Evolutionary conservation across 345 rosid species (phyloP), one percentile per base, ranked within the genome.

Genomic region (Eucalyptus marginata): DNA sequence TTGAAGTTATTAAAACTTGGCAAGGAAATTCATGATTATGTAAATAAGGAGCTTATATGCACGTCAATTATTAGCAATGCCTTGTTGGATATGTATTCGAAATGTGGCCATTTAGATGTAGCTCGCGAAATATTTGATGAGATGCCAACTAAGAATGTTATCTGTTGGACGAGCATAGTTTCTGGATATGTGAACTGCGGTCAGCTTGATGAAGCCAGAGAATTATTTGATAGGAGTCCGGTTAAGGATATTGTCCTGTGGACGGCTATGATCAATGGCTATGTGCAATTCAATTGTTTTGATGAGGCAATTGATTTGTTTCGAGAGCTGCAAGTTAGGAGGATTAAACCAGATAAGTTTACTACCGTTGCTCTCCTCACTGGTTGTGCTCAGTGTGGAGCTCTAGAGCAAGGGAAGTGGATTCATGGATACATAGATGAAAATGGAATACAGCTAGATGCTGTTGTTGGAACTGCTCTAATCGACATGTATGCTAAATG

Each of bases 191-290:
- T 92, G 33, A 93, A 94, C 51, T 89, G 90, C 13, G 95, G 98
- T 84, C 90, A 46, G 86, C 88, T 95, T 71, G 93, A 90, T 59
- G 95, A 93, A 56, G 99, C 96, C 54, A 93, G 96, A 92, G 90
- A 90, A 87, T 91, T 96, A 90, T 96, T 96, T 89, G 96, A 96
- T 66, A 93, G 90, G 92, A 95, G 96, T 91, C 96, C 96, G 8
- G 91, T 89, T 10, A 94, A 89, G 89, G 98, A 96, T 93, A 90
- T 96, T 87, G 93, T 96, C 90, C 91, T 96, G 58, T 96, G 98
- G 99, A 96, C 98, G n/a, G 97, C 95, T 83, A 96, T 96, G 98
- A 94, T 96, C 84, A 95, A 95, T 88, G 99, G 97, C 44, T 96
- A 96, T 86, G 96, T 96, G 88, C 97, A 95, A 81, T 94, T 92